Percentiles rank a stretch among this genome's conserved stretches.
Conservation (phyloP, 2,329 filamentous ascomycete species). For the Colletotrichum lentis region DNA sequence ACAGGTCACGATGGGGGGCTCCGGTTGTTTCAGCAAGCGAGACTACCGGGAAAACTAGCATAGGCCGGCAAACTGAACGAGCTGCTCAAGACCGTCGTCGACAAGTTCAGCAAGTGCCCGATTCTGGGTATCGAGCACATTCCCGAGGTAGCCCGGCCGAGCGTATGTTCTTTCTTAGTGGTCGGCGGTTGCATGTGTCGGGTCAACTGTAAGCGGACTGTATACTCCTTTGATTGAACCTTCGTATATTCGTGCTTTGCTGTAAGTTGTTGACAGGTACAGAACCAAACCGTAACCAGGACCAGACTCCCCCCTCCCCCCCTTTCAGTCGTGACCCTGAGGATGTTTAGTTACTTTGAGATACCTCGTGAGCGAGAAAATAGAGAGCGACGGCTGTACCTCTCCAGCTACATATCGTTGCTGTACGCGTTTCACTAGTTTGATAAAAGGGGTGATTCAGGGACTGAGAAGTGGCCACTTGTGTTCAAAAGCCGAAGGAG, state of each 20-base stretch:
- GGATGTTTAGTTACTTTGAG: neutral
- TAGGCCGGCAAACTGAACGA: neutral
- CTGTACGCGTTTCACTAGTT: slow-evolving; percentile 1
- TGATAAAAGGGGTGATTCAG: neutral
- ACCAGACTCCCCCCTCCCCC: neutral
- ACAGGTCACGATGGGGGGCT: neutral
- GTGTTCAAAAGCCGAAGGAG: neutral
- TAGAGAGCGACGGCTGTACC: neutral
- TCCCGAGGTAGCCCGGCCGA: neutral
- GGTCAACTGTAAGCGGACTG: neutral
- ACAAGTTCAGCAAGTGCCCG: slow-evolving; percentile 14
- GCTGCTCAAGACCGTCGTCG: neutral
- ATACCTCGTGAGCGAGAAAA: neutral
- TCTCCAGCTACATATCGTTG: neutral
- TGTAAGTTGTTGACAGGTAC: neutral
- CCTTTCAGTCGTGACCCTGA: neutral
- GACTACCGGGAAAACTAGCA: neutral
- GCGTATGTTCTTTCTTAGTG: neutral
- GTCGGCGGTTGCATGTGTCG: neutral
- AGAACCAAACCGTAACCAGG: neutral
- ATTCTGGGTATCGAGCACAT: slow-evolving; percentile 5
- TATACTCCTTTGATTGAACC: neutral
- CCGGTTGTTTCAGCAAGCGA: neutral
- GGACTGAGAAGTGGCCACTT: neutral
- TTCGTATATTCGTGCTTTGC: slow-evolving; percentile 8